Evolutionary conservation across 306 rosid species (phyloP).

Genomic region (Crataegus laevigata): DNA sequence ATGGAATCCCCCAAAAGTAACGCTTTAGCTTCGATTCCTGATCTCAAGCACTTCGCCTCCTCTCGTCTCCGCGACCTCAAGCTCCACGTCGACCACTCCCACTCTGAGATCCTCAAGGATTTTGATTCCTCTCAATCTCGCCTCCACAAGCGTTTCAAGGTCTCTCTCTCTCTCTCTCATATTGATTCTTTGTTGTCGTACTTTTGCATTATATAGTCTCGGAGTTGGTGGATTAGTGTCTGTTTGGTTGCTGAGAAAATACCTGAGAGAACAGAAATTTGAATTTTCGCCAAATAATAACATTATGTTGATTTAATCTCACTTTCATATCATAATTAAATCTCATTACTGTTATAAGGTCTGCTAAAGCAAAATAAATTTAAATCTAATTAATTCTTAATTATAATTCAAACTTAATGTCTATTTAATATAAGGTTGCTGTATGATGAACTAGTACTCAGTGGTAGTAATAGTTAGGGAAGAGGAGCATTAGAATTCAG

Average conservation of each 20-base stretch:
- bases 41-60: slow-evolving; percentile 59
- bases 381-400: neutral
- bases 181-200: neutral
- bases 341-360: neutral
- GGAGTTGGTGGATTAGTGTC: neutral
- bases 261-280: neutral
- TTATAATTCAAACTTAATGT: neutral
- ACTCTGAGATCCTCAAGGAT: slow-evolving; percentile 73
- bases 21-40: slow-evolving; percentile 47
- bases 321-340: neutral
- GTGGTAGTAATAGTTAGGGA: neutral
- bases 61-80: slow-evolving; percentile 61
- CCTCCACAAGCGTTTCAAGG: slow-evolving; percentile 82
- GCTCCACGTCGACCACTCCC: slow-evolving; percentile 68
- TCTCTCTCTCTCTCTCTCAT: slow-evolving; percentile 8
- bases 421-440: neutral
- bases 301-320: neutral
- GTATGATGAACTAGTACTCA: neutral
- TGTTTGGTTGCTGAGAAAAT: slow-evolving; percentile 6
- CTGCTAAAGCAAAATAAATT: neutral
- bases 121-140: slow-evolving; percentile 69
- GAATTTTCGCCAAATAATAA: neutral
- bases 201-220: neutral
- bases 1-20: slow-evolving; percentile 26
- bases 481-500: neutral